Evolutionary conservation across 352 stramenopile species (phyloP).

Genomic region (Phytophthora tubulina): DNA sequence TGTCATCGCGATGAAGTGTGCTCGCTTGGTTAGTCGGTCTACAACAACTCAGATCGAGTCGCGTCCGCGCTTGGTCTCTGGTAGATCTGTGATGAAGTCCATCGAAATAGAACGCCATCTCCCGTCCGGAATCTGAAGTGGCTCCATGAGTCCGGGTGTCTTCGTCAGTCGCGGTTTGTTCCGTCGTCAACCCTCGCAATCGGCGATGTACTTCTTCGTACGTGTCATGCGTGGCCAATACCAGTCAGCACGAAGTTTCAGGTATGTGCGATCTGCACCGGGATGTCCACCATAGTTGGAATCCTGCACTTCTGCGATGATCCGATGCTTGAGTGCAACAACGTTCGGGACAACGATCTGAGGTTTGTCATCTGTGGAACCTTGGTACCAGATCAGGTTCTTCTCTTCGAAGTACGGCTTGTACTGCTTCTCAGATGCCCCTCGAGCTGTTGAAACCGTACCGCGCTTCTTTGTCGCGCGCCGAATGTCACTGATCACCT

Average conservation of each 20-base stretch:
- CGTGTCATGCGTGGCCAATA: neutral
- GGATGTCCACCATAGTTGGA: no score
- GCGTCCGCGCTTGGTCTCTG: no score
- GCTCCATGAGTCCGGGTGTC: slow-evolving; percentile 17
- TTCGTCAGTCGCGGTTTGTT: slow-evolving; percentile 18
- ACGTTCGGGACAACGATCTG: no score
- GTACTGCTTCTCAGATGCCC: slow-evolving; percentile 9
- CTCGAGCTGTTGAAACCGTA: neutral
- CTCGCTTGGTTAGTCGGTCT: slow-evolving; percentile 11
- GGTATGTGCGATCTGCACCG: no score
- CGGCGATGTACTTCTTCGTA: slow-evolving; percentile 15
- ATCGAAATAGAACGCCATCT: slow-evolving; percentile 20
- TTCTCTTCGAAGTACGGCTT: slow-evolving; percentile 15
- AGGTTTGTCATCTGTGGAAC: no score
- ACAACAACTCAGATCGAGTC: neutral
- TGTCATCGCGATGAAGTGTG: slow-evolving; percentile 10
- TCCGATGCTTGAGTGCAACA: no score
- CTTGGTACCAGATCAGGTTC: neutral
- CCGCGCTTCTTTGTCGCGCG: slow-evolving; percentile 2
- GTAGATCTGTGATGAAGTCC: neutral
- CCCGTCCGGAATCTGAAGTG: slow-evolving; percentile 9
- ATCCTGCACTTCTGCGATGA: no score
- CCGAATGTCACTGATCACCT: slow-evolving; percentile 9
- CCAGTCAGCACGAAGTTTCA: no score
- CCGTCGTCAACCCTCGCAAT: slow-evolving; percentile 6